phyloP scores from a whole-genome alignment of 192 early-diverging fungal genomes.

The Thamnidium elegans region DNA sequence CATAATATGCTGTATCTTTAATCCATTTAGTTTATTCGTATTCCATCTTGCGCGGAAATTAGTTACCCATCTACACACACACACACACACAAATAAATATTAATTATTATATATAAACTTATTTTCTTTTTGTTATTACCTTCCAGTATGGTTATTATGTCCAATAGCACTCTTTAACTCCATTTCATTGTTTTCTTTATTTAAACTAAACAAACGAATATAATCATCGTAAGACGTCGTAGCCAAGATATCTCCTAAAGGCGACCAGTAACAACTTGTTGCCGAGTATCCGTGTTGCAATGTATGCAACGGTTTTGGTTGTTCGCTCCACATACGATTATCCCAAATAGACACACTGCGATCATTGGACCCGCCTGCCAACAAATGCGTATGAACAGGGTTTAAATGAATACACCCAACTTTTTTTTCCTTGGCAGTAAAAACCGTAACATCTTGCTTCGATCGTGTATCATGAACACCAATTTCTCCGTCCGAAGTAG shows the following conservation, averaged over 20 bases:
- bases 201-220: constrained; percentile 43
- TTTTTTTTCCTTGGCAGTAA: constrained; percentile 51
- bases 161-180: constrained; percentile 29
- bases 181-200: not conserved
- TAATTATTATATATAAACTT: not conserved
- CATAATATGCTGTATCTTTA: constrained; percentile 44
- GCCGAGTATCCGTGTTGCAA: constrained; percentile 53
- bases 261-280: constrained; percentile 66
- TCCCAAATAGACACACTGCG: constrained; percentile 63
- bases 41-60: constrained; percentile 63
- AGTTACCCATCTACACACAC: constrained; percentile 54
- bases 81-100: not conserved
- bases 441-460: constrained; percentile 1
- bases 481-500: constrained; percentile 50
- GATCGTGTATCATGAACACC: constrained; percentile 52
- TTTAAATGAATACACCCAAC: constrained; percentile 62
- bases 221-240: constrained; percentile 59
- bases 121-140: constrained; percentile 23
- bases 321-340: constrained; percentile 44
- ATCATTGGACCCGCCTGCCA: constrained; percentile 54
- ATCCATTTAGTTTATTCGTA: constrained; percentile 28
- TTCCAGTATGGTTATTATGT: constrained; percentile 65
- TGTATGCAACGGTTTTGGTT: constrained; percentile 31
- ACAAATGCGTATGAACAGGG: constrained; percentile 41
- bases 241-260: constrained; percentile 49